phyloP scores from a whole-genome alignment of 176 grass and related monocot genomes.

The Pontederia crassipes region DNA sequence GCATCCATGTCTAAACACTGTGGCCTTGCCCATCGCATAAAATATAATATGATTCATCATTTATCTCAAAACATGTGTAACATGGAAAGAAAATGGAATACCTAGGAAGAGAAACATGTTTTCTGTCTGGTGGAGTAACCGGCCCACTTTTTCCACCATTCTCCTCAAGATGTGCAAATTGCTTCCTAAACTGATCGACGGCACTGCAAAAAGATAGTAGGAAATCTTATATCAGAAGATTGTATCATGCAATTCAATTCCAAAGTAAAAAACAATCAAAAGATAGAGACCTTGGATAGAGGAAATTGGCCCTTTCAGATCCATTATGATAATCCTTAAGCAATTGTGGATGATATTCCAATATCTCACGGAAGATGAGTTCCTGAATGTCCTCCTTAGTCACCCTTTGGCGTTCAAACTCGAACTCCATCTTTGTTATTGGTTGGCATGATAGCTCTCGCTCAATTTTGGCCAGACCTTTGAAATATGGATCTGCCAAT shows the following conservation, averaged over 20 bases:
- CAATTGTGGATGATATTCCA: constrained; percentile 89
- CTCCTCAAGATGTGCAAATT: constrained; percentile 89
- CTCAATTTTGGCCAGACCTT: constrained; percentile 69
- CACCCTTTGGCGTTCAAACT: constrained; percentile 75
- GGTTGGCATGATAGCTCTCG: constrained; percentile 78
- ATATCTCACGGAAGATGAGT: constrained; percentile 86
- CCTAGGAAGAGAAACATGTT: constrained; percentile 98
- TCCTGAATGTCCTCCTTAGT: constrained; percentile 89
- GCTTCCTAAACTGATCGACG: constrained; percentile 85
- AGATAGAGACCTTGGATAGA: constrained; percentile 67
- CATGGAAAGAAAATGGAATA: constrained; percentile 16
- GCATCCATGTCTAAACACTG: no score
- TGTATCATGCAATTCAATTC: not conserved
- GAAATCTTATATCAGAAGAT: constrained; percentile 15
- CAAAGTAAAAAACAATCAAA: constrained; percentile 9
- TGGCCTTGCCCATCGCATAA: no score
- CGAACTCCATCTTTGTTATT: constrained; percentile 92
- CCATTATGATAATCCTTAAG: constrained; percentile 56
- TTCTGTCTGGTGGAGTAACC: constrained; percentile 42
- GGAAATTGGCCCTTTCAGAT: constrained; percentile 50
- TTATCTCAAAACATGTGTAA: no score
- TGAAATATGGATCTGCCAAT: constrained; percentile 81
- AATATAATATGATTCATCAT: no score
- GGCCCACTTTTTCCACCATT: constrained; percentile 53
- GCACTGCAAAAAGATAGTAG: constrained; percentile 36